Evolutionary conservation across 2,329 filamentous ascomycete species (phyloP), one percentile per base, ranked within the genome.

Genomic region (Cercospora brassicicola): DNA sequence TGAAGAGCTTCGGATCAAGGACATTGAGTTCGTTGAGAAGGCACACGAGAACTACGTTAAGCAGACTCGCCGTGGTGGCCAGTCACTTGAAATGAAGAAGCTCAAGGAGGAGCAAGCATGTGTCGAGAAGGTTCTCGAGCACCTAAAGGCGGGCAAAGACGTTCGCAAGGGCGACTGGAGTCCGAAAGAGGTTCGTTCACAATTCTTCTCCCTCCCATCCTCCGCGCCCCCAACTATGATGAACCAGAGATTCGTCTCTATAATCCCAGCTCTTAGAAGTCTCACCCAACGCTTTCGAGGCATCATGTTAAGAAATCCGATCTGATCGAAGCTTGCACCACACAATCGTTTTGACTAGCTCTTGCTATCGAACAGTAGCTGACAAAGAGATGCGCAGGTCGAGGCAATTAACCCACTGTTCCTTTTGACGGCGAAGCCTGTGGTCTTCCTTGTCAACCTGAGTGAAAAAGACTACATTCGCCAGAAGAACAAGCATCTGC

Each of bases 261-360:
- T 87, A 94, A 96, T 92, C 95, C 95, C 95, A 99, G 95, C 95
- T 99, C 95, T 91, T 97, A 90, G 94, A 98, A 90, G 88, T 88
- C 91, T 91, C 89, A 87, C 83, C 80, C 80, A 80, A 87, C 84
- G 92, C 89, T 87, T 64, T 86, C 85, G 91, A 92, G 91, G 86
- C 85, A 88, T 89, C 79, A 83, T 97, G 94, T 96, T 93, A 97
- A 90, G 86, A 91, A 85, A 84, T 88, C 86, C 86, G 70, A 72
- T 77, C 78, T 79, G 78, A 80, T 74, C 64, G 33, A 45, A 69
- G 64, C 26, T 67, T 39, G 53, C 18, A 51, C 48, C 28, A 31
- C 26, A 39, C 56, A 59, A 28, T 51, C 5, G 15, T 10, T 39
- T 57, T 60, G 20, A 13, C 26, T 33, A 23, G 28, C 23, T 65